Percentiles rank a stretch among this genome's conserved stretches.
Conservation (phyloP, 2,329 filamentous ascomycete genomes). For the Ambrosiella cleistominuta region DNA sequence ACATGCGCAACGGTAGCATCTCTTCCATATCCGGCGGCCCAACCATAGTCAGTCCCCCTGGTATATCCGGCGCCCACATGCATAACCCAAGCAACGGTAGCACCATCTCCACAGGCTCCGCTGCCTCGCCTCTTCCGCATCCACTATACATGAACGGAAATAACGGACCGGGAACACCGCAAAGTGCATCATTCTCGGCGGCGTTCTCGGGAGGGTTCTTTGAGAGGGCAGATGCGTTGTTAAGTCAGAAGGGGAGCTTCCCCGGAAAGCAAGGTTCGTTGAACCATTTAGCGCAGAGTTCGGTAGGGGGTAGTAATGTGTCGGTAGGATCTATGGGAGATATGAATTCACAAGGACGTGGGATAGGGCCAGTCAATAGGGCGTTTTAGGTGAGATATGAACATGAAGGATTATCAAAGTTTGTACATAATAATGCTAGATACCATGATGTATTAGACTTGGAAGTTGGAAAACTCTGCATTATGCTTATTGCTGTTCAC, state of each 20-base stretch:
- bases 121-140: background rate
- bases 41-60: constrained; percentile 11
- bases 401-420: background rate
- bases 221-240: constrained; percentile 36
- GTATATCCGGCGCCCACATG: constrained; percentile 6
- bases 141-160: background rate
- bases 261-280: constrained; percentile 28
- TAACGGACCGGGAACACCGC: constrained; percentile 46
- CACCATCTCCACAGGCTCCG: background rate
- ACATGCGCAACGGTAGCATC: constrained; percentile 15
- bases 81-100: constrained; percentile 7
- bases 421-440: background rate
- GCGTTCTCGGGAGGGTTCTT: constrained; percentile 42
- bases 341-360: background rate
- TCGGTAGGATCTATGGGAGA: constrained; percentile 11
- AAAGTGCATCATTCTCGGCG: constrained; percentile 36
- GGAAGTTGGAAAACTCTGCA: background rate
- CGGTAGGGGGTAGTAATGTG: constrained; percentile 8
- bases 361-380: background rate
- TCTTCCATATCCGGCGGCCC: constrained; percentile 18
- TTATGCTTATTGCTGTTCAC: no score
- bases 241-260: constrained; percentile 41
- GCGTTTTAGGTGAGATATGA: background rate
- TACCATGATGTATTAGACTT: background rate
- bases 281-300: constrained; percentile 12